Conservation (phyloP, 164 flowering plant genomes). For the Stephania cephalantha region DNA sequence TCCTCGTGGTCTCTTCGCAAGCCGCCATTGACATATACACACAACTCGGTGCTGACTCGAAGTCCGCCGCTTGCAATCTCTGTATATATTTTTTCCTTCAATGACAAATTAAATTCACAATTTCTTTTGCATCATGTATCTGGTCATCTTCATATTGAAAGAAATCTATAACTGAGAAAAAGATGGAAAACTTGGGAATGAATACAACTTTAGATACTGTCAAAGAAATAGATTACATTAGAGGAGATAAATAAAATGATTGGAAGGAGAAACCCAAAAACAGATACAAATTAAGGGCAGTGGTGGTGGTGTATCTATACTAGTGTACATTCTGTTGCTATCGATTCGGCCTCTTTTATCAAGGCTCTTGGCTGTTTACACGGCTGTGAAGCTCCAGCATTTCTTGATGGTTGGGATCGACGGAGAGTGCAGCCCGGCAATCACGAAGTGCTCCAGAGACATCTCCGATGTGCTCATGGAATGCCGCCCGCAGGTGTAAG, state of each 20-base stretch:
- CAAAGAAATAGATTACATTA: constrained; percentile 9
- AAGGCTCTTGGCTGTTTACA: constrained; percentile 85
- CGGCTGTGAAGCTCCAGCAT: constrained; percentile 91
- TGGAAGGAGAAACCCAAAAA: constrained; percentile 3
- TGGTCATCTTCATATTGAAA: constrained; percentile 10
- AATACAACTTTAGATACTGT: background rate
- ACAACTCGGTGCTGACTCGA: too few relatives aligned
- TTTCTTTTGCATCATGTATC: constrained; percentile 9
- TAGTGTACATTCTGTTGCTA: constrained; percentile 18
- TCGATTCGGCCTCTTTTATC: constrained; percentile 10
- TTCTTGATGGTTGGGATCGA: constrained; percentile 93
- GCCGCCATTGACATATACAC: too few relatives aligned
- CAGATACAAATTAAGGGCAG: constrained; percentile 6
- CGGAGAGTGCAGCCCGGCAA: constrained; percentile 92
- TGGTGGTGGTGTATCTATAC: constrained; percentile 1
- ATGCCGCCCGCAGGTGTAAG: constrained; percentile 87
- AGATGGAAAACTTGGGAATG: background rate
- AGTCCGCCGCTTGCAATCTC: too few relatives aligned
- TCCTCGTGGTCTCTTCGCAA: too few relatives aligned
- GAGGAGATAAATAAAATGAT: constrained; percentile 5
- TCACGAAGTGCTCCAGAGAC: constrained; percentile 73
- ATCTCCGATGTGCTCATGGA: constrained; percentile 85
- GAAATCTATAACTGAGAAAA: background rate
- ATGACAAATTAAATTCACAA: background rate
- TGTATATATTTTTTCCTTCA: background rate